Conservation (phyloP, 148 eudicot species). For the Persicaria maculosa region DNA sequence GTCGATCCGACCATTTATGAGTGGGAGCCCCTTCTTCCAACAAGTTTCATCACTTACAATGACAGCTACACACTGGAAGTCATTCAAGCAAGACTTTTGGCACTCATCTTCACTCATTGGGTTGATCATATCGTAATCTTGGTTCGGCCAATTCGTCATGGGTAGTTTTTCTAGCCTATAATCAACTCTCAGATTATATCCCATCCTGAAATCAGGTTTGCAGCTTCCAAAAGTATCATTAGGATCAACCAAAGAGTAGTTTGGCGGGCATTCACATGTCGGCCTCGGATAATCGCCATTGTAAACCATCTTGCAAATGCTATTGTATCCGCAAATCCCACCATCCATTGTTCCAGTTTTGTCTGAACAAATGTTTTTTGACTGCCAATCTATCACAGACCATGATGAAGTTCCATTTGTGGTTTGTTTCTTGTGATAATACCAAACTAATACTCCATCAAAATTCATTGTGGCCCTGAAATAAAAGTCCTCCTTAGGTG, state of each 20-base stretch:
- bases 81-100: conserved; percentile 20
- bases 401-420: background rate
- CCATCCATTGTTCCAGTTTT: background rate
- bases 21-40: conserved; percentile 34
- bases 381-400: background rate
- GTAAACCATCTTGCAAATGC: background rate
- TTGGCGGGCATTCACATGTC: conserved; percentile 10
- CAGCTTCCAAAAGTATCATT: conserved; percentile 2
- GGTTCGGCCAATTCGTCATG: conserved; percentile 17
- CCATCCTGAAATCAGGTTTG: conserved; percentile 8
- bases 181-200: background rate
- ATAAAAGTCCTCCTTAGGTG: background rate
- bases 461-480: background rate
- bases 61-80: conserved; percentile 24
- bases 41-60: conserved; percentile 14
- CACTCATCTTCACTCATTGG: conserved; percentile 24
- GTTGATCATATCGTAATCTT: conserved; percentile 15
- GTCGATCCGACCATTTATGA: conserved; percentile 24
- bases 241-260: conserved; percentile 3
- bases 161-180: conserved; percentile 10
- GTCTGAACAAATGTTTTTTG: conserved; percentile 1
- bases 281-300: background rate
- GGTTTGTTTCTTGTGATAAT: conserved; percentile 1
- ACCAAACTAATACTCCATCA: conserved; percentile 12
- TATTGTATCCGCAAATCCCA: conserved; percentile 15